These are phyloP conservation scores for Phytophthora melonis DNA, from an alignment of 352 stramenopile genomes.

Conservation along the genomic window DNA sequence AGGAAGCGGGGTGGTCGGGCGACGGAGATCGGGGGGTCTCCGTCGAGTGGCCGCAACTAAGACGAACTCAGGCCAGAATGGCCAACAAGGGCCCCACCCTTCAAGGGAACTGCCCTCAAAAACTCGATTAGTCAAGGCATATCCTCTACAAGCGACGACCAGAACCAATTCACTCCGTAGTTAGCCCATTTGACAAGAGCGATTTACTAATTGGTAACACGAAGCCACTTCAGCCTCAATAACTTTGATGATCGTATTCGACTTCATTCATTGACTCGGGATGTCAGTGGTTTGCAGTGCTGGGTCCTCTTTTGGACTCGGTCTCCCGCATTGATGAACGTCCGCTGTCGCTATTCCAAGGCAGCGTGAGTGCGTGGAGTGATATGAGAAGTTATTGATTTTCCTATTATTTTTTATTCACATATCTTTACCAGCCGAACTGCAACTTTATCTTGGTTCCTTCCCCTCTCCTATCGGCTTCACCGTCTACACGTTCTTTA, in stretches of 20 bases:
- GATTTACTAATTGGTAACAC: background rate
- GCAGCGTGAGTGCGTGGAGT: slow-evolving; percentile 51
- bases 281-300: slow-evolving; percentile 21
- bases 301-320: slow-evolving; percentile 28
- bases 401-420: background rate
- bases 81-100: background rate
- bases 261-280: slow-evolving; percentile 30
- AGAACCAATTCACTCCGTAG: background rate
- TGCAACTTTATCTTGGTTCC: no score
- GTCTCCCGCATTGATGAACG: slow-evolving; percentile 48
- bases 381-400: slow-evolving; percentile 45
- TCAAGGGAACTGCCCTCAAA: background rate
- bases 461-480: no score
- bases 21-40: slow-evolving; percentile 16
- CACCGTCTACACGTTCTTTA: no score
- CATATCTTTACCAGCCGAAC: no score
- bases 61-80: background rate
- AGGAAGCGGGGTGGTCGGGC: slow-evolving; percentile 6
- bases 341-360: slow-evolving; percentile 53
- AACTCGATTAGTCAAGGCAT: background rate
- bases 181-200: background rate
- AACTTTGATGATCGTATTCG: slow-evolving; percentile 28
- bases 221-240: background rate
- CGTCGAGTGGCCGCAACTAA: background rate
- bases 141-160: background rate